Evolutionary conservation across 2,329 filamentous ascomycete species (phyloP), one percentile per base, ranked within the genome.

Genomic region (Epichloe sp.): DNA sequence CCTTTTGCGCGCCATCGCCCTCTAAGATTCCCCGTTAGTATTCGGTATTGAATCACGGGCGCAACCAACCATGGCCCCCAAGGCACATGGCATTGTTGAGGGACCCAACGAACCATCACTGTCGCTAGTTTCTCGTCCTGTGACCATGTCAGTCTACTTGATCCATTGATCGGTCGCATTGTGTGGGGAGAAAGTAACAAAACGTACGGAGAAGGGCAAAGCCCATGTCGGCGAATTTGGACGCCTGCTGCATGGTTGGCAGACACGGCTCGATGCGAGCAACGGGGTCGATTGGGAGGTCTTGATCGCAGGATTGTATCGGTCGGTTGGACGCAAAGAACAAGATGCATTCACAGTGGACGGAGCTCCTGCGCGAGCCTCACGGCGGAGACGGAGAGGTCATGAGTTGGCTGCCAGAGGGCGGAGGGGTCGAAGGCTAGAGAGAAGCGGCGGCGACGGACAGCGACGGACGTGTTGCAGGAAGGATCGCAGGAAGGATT

Each of bases 1-100:
- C 93, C 74, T 95, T 90, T 69, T 95, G 82, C 46, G 87, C 85
- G 43, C 88, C 85, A 68, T 95, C 88, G 54, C 83, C 80, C 60
- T 82, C 80, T 80, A 58, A 73, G 38, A 51, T 31, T 23, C 3
- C 11, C 52, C 49, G 49, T 54, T 44, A 57, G 48, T 48, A 31
- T 35, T 36, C 1, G 41, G 48, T n/a, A 46, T 19, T 21, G 38
- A 15, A 41, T 35, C 21, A 44, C 17, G 5, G 35, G 49, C 48
- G 49, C 48, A 50, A 50, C 51, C 54, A 44, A 50, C 51, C 54
- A 44, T 15, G 15, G 26, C 35, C 12, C 15, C n/a, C 15, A 14
- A 31, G 37, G 23, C 23, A 23, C 23, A 46, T 42, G n/a, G 35
- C 43, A 47, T 48, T 26, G 37, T 31, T 43, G 10, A n/a, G 17